phyloP scores from a whole-genome alignment of 768 basidiomycete genomes.

The Myochromella boudieri region DNA sequence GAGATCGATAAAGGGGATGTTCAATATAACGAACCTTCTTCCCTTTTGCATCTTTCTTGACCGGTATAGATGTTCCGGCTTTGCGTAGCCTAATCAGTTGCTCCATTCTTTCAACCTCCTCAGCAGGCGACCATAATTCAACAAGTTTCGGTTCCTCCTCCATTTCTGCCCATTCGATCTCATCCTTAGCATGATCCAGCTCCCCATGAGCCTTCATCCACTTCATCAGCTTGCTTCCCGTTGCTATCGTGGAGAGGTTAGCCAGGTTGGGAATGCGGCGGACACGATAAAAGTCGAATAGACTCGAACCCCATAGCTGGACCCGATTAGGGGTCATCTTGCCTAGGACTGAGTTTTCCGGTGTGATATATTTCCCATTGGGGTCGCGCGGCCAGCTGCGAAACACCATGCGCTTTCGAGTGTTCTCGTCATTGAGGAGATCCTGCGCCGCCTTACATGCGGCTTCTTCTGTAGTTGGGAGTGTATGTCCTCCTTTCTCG shows the following conservation, averaged over 20 bases:
- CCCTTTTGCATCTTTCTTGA: neutral
- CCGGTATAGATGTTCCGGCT: constrained; percentile 4
- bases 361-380: constrained; percentile 11
- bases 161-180: constrained; percentile 31
- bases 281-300: constrained; percentile 40
- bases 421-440: too few relatives aligned
- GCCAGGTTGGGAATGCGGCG: constrained; percentile 19
- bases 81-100: constrained; percentile 2
- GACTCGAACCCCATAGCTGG: constrained; percentile 41
- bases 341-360: too few relatives aligned
- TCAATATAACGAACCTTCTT: constrained; percentile 2
- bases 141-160: constrained; percentile 35
- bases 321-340: constrained; percentile 31
- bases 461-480: too few relatives aligned
- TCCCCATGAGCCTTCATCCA: constrained; percentile 37
- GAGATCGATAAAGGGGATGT: neutral
- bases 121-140: constrained; percentile 18
- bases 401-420: constrained; percentile 11
- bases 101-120: constrained; percentile 5
- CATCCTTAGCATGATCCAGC: constrained; percentile 27
- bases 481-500: too few relatives aligned
- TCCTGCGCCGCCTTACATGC: too few relatives aligned
- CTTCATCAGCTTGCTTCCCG: constrained; percentile 34
- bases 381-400: constrained; percentile 17
- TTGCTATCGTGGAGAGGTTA: constrained; percentile 22